These are phyloP conservation scores for Angophora floribunda DNA, from an alignment of 345 rosid genomes.

Conservation along the genomic window DNA sequence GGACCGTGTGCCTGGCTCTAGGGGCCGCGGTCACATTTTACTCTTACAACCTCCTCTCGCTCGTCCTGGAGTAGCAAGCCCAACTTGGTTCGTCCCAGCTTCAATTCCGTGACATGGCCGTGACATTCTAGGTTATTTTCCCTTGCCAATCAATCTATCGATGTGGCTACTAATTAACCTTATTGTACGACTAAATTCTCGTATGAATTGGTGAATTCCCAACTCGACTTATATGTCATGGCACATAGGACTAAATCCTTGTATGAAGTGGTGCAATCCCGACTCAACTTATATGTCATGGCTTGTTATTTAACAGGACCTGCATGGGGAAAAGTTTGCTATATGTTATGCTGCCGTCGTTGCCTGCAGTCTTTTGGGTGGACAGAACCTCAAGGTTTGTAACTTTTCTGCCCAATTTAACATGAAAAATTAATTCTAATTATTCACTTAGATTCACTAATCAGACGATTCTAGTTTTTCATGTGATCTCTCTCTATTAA, in stretches of 20 bases:
- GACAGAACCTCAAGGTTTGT: conserved; percentile 46
- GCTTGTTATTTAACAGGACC: conserved; percentile 21
- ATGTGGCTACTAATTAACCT: not conserved
- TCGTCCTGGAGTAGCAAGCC: conserved; percentile 26
- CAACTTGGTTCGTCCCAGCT: conserved; percentile 13
- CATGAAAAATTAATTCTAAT: not conserved
- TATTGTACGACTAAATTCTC: not conserved
- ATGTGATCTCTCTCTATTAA: not conserved
- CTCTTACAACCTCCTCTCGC: conserved; percentile 23
- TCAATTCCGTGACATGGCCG: conserved; percentile 27
- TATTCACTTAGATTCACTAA: not conserved
- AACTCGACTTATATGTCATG: not conserved
- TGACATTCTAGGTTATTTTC: conserved; percentile 8
- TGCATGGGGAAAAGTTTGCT: conserved; percentile 34
- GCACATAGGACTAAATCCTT: not conserved
- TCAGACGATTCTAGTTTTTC: not conserved
- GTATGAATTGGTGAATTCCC: not conserved
- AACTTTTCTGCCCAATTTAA: not conserved
- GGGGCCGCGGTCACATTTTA: conserved; percentile 14
- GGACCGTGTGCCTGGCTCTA: conserved; percentile 1
- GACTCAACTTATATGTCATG: not conserved
- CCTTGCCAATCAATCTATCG: not conserved
- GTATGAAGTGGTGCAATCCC: not conserved
- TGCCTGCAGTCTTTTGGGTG: conserved; percentile 29
- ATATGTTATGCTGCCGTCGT: conserved; percentile 48